phyloP scores from a whole-genome alignment of 202 grass and related monocot species.

The Zoysia matrella region DNA sequence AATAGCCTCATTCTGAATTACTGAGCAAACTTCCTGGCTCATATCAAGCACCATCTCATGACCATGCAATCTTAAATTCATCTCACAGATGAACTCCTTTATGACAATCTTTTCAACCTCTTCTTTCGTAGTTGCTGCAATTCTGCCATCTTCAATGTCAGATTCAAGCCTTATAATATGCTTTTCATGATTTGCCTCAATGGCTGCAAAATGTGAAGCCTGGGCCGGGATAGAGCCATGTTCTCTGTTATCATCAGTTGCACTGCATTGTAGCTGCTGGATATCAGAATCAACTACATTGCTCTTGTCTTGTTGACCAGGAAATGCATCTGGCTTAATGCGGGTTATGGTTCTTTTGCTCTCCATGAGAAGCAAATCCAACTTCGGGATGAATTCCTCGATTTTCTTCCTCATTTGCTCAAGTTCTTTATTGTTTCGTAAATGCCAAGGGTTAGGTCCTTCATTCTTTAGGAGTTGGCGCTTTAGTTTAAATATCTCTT shows the following conservation, averaged over 20 bases:
- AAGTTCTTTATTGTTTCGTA: conserved; percentile 63
- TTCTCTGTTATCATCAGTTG: conserved; percentile 41
- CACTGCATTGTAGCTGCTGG: conserved; percentile 37
- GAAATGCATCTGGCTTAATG: conserved; percentile 42
- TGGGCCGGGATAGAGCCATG: background rate
- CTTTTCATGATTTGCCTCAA: conserved; percentile 22
- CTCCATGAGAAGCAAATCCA: conserved; percentile 61
- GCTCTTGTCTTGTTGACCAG: conserved; percentile 48
- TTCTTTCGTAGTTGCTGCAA: conserved; percentile 46
- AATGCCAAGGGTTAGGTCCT: conserved; percentile 51
- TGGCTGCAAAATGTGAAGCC: conserved; percentile 32
- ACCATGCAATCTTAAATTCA: conserved; percentile 42
- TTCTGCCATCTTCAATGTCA: conserved; percentile 54
- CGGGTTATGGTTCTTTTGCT: conserved; percentile 40
- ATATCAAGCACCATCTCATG: conserved; percentile 48
- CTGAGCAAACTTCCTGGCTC: conserved; percentile 49
- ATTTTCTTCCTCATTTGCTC: conserved; percentile 68
- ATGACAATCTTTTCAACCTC: conserved; percentile 48
- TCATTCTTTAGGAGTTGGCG: conserved; percentile 51
- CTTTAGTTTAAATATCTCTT: conserved; percentile 66
- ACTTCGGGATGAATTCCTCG: conserved; percentile 46
- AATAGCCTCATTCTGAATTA: conserved; percentile 51
- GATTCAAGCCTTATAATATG: conserved; percentile 42
- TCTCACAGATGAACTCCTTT: conserved; percentile 51
- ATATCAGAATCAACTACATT: conserved; percentile 43